Evolutionary conservation across 345 rosid genomes (phyloP), one percentile per base, ranked within the genome.

Genomic region (Crucihimalaya himalaica): DNA sequence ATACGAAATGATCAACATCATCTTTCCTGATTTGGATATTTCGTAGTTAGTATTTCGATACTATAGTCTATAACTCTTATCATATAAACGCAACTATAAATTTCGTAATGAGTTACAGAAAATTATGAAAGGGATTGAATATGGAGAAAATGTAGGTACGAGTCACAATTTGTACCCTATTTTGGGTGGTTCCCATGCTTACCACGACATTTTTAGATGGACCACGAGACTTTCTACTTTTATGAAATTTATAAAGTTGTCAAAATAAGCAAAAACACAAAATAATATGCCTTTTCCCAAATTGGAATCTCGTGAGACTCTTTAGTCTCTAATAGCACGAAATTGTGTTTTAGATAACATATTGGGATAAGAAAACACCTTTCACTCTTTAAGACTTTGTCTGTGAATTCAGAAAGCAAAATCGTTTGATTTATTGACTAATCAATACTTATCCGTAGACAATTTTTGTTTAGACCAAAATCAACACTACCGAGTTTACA

Each of bases 141-240:
- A 55, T 70, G 57, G 37, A 46, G 65, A 63, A 63, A 75, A 63
- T 55, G 57, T 75, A 46, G 80, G 75, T 76, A 70, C 9, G 8
- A 56, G 80, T 76, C 75, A 76, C 75, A 46, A 70, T 77, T 66
- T 58, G 40, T 51, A 65, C 68, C 72, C 67, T 71, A 57, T 50
- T 71, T 65, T 71, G 72, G 77, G 71, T 71, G 77, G 80, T 77
- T 77, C 72, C 71, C 72, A 71, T 71, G 68, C 76, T 64, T 59
- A 71, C 48, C 54, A 77, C 76, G 80, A 53, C 80, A 50, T 50
- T 64, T 71, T 77, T 48, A 48, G 46, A 71, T 77, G 80, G 80
- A 71, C 80, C 80, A 65, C 68, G 21, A 58, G 0, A 56, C 21
- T 77, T 71, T 58, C 76, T 71, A 65, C 11, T 56, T 77, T 40